A percentile compares a stretch with the other conserved stretches of the same genome.
Evolutionary conservation across 768 basidiomycete genomes (phyloP).

Genomic region (Myochromella boudieri): DNA sequence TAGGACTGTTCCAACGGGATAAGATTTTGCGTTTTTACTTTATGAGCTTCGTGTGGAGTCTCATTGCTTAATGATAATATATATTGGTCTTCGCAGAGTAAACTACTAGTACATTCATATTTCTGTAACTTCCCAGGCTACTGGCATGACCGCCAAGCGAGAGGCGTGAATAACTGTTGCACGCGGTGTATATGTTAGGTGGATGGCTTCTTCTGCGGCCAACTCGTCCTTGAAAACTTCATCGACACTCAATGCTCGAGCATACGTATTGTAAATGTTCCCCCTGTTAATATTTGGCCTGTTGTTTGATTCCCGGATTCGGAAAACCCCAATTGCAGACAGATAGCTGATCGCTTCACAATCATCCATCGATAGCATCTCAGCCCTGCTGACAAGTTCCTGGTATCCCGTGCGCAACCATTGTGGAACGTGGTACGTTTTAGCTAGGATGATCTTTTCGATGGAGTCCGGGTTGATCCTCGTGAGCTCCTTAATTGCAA

Average conservation of each 20-base stretch:
- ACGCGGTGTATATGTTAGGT: too few relatives aligned
- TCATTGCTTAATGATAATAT: not conserved
- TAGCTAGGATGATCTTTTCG: conserved; percentile 10
- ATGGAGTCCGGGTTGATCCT: not conserved
- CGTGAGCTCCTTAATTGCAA: conserved; percentile 13
- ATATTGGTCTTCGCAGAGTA: conserved; percentile 2
- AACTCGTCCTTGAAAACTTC: conserved; percentile 5
- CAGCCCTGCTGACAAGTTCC: conserved; percentile 4
- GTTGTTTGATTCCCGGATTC: conserved; percentile 11
- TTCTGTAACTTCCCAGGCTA: too few relatives aligned
- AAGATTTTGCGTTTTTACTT: too few relatives aligned
- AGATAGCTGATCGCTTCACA: conserved; percentile 6
- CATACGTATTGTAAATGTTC: not conserved
- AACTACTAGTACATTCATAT: too few relatives aligned
- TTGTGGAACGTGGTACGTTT: conserved; percentile 15
- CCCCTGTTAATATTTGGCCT: too few relatives aligned
- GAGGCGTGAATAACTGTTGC: too few relatives aligned
- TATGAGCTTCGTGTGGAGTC: not conserved
- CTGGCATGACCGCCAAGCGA: too few relatives aligned
- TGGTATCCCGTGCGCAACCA: conserved; percentile 15
- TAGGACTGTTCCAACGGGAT: too few relatives aligned
- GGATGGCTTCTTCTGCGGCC: not conserved
- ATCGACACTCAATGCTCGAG: not conserved
- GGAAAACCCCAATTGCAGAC: conserved; percentile 13
- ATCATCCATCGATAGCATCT: conserved; percentile 9